Percentiles rank a stretch among this genome's conserved stretches.
These are phyloP conservation scores for Penicillium capsulatum DNA, from an alignment of 2,329 filamentous ascomycete species.

Conservation along the genomic window DNA sequence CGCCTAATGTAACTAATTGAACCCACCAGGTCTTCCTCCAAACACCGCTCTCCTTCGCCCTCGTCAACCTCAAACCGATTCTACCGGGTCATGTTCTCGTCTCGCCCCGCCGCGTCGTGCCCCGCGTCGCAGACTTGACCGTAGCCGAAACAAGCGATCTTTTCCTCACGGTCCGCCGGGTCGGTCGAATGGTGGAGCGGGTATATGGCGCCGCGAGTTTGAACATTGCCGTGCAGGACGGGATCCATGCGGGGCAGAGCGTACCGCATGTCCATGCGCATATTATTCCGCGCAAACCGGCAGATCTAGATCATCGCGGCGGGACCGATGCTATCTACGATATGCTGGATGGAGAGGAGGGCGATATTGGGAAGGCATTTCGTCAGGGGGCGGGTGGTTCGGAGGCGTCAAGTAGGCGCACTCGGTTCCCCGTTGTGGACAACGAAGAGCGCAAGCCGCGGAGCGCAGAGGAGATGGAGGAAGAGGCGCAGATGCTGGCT, in stretches of 20 bases:
- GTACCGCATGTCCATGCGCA: slow-evolving; percentile 92
- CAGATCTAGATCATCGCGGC: slow-evolving; percentile 54
- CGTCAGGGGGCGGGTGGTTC: slow-evolving; percentile 47
- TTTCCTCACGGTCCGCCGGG: slow-evolving; percentile 78
- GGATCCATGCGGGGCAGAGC: slow-evolving; percentile 83
- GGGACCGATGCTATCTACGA: slow-evolving; percentile 74
- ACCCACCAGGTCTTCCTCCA: slow-evolving; percentile 72
- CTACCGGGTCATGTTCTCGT: slow-evolving; percentile 90
- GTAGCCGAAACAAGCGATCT: slow-evolving; percentile 73
- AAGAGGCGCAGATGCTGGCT: slow-evolving; percentile 65
- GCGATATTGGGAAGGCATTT: slow-evolving; percentile 71
- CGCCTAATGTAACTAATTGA: slow-evolving; percentile 3
- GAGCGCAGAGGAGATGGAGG: slow-evolving; percentile 69
- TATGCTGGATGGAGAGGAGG: slow-evolving; percentile 76
- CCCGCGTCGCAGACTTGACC: slow-evolving; percentile 70
- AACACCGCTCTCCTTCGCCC: slow-evolving; percentile 73
- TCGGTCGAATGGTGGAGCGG: slow-evolving; percentile 68
- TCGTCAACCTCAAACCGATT: slow-evolving; percentile 94
- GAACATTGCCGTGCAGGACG: slow-evolving; percentile 95
- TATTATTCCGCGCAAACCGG: slow-evolving; percentile 68
- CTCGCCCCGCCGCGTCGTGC: slow-evolving; percentile 66
- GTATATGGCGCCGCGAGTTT: slow-evolving; percentile 66
- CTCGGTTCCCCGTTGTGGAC: slow-evolving; percentile 66
- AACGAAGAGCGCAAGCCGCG: slow-evolving; percentile 65
- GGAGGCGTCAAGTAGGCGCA: slow-evolving; percentile 47